Evolutionary conservation across 495 filamentous ascomycete genomes (phyloP), one percentile per base, ranked within the genome.

Genomic region (Hypoxylon trugodes): DNA sequence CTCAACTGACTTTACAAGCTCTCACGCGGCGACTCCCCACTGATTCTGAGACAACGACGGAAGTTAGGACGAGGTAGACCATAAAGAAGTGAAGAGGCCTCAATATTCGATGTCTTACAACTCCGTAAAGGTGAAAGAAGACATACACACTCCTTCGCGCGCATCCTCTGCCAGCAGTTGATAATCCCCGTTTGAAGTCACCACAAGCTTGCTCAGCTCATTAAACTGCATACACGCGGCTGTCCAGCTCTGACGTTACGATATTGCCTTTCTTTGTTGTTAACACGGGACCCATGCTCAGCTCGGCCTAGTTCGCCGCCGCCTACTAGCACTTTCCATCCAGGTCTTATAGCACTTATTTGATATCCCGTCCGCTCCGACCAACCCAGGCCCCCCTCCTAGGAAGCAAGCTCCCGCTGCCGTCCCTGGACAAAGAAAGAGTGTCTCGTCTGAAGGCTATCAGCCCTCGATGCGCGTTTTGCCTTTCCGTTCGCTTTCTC

Each of bases 201-300:
- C 24, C 35, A 26, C 51, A 30, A 28, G 43, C 59, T 19, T 61
- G 30, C 30, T 56, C 63, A 69, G 63, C 52, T 62, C 52, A 59
- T 64, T 64, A 63, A 59, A 65, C 67, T 60, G 49, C 65, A 66
- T 58, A 61, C 51, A 46, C 35, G 30, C 25, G 49, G 28, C 42
- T 43, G 28, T 40, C 47, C 33, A 50, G 45, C 38, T 48, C 51
- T 61, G 25, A 56, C 59, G 55, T 49, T 51, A 45, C 61, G 47
- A 66, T 61, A 68, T 68, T 65, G 53, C 43, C 24, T 58, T 67
- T 67, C 67, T 72, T 72, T 72, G 67, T 70, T 61, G 46, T 58
- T 59, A 33, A 60, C 41, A 46, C 48, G 28, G 13, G 58, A 64
- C 26, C 60, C 61, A 46, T 63, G 57, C 50, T 70, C 64, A 63